Percentiles rank a stretch among this genome's conserved stretches.
These are phyloP conservation scores for Gossypium longicalyx DNA, from an alignment of 345 rosid genomes.

Conservation along the genomic window DNA sequence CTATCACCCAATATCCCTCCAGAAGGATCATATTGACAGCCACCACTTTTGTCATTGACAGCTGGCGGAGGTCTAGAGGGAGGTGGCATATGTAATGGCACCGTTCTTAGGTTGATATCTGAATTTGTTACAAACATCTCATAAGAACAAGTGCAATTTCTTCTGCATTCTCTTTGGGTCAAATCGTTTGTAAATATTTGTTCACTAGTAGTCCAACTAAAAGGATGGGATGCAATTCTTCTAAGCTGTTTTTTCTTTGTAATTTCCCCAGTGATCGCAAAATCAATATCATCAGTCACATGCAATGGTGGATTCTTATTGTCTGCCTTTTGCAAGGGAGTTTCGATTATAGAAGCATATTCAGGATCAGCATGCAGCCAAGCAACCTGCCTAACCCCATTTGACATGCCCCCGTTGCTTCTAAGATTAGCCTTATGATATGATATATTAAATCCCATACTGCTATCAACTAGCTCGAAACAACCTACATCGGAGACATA, in stretches of 20 bases:
- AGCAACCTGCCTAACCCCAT: constrained; percentile 48
- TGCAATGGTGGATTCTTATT: constrained; percentile 21
- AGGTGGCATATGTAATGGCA: constrained; percentile 75
- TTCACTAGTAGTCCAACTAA: constrained; percentile 20
- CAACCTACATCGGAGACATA: constrained; percentile 52
- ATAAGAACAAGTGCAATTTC: constrained; percentile 36
- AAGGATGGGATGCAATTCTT: constrained; percentile 38
- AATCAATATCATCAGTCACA: constrained; percentile 31
- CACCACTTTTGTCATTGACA: constrained; percentile 34
- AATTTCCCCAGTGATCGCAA: constrained; percentile 29
- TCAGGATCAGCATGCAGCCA: constrained; percentile 46
- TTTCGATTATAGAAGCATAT: constrained; percentile 50
- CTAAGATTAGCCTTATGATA: constrained; percentile 55
- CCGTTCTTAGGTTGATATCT: constrained; percentile 69
- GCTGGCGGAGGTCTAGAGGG: constrained; percentile 76
- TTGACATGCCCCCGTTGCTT: constrained; percentile 29
- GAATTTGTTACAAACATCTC: constrained; percentile 64
- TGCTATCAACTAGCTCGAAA: constrained; percentile 48
- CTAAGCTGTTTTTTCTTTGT: constrained; percentile 33
- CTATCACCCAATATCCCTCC: neutral
- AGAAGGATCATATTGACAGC: constrained; percentile 25
- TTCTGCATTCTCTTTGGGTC: constrained; percentile 27
- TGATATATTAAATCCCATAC: constrained; percentile 62
- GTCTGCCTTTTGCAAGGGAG: constrained; percentile 26
- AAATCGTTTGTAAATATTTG: constrained; percentile 30